A percentile compares a stretch with the other conserved stretches of the same genome.
Evolutionary conservation across 345 rosid species (phyloP).

Genomic region (Lepidium africanum): DNA sequence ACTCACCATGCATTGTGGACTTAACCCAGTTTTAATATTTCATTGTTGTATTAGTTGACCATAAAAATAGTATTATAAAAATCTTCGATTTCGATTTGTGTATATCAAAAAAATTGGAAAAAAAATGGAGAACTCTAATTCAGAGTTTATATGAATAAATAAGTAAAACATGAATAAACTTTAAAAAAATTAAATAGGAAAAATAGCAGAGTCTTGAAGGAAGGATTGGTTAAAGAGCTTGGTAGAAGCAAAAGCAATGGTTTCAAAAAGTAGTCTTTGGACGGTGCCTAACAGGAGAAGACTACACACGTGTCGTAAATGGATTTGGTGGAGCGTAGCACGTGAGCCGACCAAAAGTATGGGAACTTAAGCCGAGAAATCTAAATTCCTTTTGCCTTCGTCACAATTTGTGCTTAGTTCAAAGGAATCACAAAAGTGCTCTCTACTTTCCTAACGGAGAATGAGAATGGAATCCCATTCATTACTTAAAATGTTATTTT

Average conservation of each 20-base stretch:
- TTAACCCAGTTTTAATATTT: no score
- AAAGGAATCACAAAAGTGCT: conserved; percentile 11
- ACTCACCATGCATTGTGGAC: no score
- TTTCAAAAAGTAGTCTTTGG: conserved; percentile 11
- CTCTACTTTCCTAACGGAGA: conserved; percentile 11
- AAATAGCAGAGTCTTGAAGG: not conserved
- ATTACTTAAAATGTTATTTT: not conserved
- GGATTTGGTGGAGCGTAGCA: conserved; percentile 8
- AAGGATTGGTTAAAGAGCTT: not conserved
- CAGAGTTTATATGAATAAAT: no score
- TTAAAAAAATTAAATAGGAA: not conserved
- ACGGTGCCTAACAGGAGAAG: conserved; percentile 23
- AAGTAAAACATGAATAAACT: not conserved
- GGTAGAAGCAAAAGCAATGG: conserved; percentile 7
- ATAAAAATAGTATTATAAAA: no score
- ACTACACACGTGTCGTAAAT: not conserved
- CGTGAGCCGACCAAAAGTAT: conserved; percentile 32
- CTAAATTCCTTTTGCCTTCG: conserved; percentile 32
- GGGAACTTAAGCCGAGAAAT: conserved; percentile 17
- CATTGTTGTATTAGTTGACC: no score
- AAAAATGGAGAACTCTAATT: no score
- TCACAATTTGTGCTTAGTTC: conserved; percentile 14
- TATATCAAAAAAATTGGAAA: no score
- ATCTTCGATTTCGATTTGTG: no score
- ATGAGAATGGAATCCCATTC: conserved; percentile 21